Conservation (phyloP, 1,284 basidiomycete species). For the Phaffia rhodozyma region DNA sequence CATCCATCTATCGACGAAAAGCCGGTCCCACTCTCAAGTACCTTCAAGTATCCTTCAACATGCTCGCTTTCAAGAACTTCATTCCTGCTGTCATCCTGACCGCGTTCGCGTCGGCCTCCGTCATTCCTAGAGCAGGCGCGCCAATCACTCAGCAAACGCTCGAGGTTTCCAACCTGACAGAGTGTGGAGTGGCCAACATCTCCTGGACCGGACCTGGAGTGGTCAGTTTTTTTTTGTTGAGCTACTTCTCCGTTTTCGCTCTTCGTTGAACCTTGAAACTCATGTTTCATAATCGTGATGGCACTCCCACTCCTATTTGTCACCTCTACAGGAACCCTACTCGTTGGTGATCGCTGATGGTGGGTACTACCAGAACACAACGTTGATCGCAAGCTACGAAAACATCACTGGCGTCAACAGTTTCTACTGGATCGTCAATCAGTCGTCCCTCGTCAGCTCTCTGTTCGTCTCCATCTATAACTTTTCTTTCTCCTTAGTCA, state of each 20-base stretch:
- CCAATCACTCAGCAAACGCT: background rate
- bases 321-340: conserved; percentile 8
- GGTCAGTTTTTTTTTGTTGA: background rate
- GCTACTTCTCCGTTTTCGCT: background rate
- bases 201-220: conserved; percentile 11
- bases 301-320: background rate
- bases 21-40: background rate
- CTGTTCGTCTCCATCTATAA: background rate
- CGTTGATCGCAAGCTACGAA: background rate
- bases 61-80: background rate
- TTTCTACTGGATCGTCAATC: conserved; percentile 15
- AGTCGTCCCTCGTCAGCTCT: background rate
- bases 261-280: background rate
- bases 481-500: background rate
- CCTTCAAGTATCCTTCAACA: background rate
- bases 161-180: conserved; percentile 5
- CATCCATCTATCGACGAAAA: background rate
- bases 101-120: too few species aligned
- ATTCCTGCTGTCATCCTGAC: too few species aligned
- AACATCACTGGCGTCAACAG: conserved; percentile 5
- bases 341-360: conserved; percentile 2
- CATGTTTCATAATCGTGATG: background rate
- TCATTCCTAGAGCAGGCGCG: background rate
- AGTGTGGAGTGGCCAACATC: conserved; percentile 15
- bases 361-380: conserved; percentile 11